Conservation (phyloP, 352 stramenopile species). For the Phytophthora colocasiae region DNA sequence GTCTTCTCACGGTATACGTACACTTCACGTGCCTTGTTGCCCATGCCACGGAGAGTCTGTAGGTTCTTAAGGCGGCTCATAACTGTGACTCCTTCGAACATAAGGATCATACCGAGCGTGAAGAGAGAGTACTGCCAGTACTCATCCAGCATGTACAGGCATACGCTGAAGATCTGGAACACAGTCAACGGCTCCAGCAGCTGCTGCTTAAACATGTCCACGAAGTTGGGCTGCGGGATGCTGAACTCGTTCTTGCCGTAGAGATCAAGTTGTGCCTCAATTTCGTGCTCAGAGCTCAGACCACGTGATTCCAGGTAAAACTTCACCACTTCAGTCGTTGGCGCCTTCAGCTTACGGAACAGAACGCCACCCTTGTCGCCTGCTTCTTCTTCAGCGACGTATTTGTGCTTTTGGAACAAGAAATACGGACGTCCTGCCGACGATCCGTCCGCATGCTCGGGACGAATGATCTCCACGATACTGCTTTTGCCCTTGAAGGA, state of each 20-base stretch:
- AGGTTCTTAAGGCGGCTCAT: constrained; percentile 96
- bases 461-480: constrained; percentile 73
- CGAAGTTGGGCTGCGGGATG: constrained; percentile 95
- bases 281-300: constrained; percentile 49
- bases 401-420: constrained; percentile 92
- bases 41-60: constrained; percentile 95
- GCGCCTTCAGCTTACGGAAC: constrained; percentile 83
- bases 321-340: constrained; percentile 64
- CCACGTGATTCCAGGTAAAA: constrained; percentile 68
- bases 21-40: constrained; percentile 86
- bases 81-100: constrained; percentile 98
- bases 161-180: constrained; percentile 99
- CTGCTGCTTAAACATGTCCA: constrained; percentile 97
- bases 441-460: constrained; percentile 40
- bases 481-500: constrained; percentile 90
- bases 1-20: constrained; percentile 91
- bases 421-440: constrained; percentile 70
- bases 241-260: constrained; percentile 94
- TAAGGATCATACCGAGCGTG: constrained; percentile 97
- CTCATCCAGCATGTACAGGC: constrained; percentile 99
- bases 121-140: constrained; percentile 99
- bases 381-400: constrained; percentile 69
- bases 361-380: constrained; percentile 70
- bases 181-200: constrained; percentile 98
- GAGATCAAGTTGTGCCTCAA: constrained; percentile 62